These are phyloP conservation scores for Ophiostoma ulmi DNA, from an alignment of 2,329 filamentous ascomycete genomes.

Conservation along the genomic window DNA sequence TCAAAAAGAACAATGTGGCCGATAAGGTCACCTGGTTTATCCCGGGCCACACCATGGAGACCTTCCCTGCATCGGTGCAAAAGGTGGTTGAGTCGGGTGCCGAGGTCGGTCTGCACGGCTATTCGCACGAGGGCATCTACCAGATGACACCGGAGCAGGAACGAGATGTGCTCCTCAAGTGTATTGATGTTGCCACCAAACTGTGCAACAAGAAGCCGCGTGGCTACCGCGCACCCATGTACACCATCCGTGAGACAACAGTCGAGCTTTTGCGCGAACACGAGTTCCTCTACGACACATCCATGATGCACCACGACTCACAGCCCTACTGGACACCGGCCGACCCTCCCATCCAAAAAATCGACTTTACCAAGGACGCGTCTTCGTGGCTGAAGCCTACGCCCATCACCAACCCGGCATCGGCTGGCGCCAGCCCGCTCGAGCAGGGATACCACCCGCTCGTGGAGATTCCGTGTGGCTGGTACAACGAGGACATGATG, in stretches of 20 bases:
- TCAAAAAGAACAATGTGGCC: conserved; percentile 48
- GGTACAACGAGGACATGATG: conserved; percentile 3
- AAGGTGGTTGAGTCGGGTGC: conserved; percentile 43
- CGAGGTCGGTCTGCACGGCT: conserved; percentile 43
- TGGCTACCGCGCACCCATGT: conserved; percentile 51
- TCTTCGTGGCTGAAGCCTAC: conserved; percentile 6
- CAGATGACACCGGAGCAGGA: conserved; percentile 67
- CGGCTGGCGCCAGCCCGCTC: conserved; percentile 4
- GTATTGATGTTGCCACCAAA: conserved; percentile 32
- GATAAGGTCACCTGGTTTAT: conserved; percentile 54
- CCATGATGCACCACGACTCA: conserved; percentile 60
- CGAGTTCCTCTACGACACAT: conserved; percentile 61
- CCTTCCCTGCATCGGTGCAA: conserved; percentile 42
- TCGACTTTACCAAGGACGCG: conserved; percentile 46
- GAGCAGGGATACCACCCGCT: conserved; percentile 2
- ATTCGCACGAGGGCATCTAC: conserved; percentile 37
- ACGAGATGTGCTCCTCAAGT: conserved; percentile 64
- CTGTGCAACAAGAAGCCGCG: conserved; percentile 54
- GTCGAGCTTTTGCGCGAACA: conserved; percentile 56
- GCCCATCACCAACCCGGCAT: neutral
- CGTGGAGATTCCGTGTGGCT: neutral
- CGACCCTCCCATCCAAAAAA: conserved; percentile 50
- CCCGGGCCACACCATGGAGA: conserved; percentile 45
- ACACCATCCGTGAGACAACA: conserved; percentile 39
- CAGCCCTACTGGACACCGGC: conserved; percentile 59